A percentile compares a stretch with the other conserved stretches of the same genome.
These are phyloP conservation scores for Saccharomyces mikatae DNA, from an alignment of 805 yeast genomes.

Conservation along the genomic window DNA sequence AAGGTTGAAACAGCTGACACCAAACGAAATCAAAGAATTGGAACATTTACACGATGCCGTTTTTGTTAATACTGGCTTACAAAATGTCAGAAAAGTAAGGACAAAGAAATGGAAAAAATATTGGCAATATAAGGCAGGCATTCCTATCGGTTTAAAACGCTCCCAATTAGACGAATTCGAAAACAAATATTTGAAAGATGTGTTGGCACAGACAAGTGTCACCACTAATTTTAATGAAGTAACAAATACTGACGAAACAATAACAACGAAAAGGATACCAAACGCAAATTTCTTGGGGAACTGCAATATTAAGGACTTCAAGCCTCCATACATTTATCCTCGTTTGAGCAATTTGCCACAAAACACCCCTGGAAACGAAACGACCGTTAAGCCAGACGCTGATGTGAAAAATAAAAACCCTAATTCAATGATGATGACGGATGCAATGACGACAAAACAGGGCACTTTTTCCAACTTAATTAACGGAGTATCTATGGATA, in stretches of 20 bases:
- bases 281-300: constrained; percentile 42
- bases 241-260: constrained; percentile 36
- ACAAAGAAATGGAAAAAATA: constrained; percentile 42
- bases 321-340: constrained; percentile 34
- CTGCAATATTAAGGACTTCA: constrained; percentile 37
- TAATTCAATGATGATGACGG: neutral
- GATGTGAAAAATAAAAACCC: neutral
- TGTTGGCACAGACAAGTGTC: constrained; percentile 25
- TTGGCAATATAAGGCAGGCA: constrained; percentile 39
- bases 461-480: neutral
- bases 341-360: neutral
- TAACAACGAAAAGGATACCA: constrained; percentile 38
- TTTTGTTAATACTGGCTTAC: constrained; percentile 37
- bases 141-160: constrained; percentile 28
- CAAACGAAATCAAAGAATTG: constrained; percentile 36
- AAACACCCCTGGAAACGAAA: neutral
- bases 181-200: constrained; percentile 26
- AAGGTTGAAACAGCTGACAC: constrained; percentile 28
- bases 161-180: constrained; percentile 19
- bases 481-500: neutral
- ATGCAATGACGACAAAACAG: neutral
- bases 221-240: constrained; percentile 32
- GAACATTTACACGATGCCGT: constrained; percentile 45
- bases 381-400: neutral
- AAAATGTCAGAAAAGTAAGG: constrained; percentile 36